Evolutionary conservation across 495 filamentous ascomycete species (phyloP), one percentile per base, ranked within the genome.

Genomic region (Pyrenopolyporus hunteri): DNA sequence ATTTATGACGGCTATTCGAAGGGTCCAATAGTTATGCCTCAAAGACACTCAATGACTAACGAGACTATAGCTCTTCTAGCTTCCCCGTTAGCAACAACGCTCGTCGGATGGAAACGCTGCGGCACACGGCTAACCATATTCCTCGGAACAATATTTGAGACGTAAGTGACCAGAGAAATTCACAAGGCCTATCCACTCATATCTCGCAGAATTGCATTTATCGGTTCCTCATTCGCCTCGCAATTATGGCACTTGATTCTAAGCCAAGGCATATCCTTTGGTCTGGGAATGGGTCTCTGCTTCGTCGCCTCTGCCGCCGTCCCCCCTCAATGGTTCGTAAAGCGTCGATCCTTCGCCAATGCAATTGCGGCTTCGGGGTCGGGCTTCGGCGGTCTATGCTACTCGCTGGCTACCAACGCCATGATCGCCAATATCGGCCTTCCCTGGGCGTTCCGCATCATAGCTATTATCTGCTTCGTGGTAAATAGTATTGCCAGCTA

Each of bases 311-410:
- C 83, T 20, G 85, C 89, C 2, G 83, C 85, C 11, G 83, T 93
- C 10, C 79, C 89, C 0, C 84, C 89, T 2, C 89, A 94, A 64
- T 94, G 91, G 91, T 94, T 96, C 73, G 75, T 73, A 19, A 83
- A 82, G 25, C 80, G 82, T 4, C 82, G 89, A 10, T 85, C 84
- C 42, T 80, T 94, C 20, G 90, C 90, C 5, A 91, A 87, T 69
- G 86, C 89, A 2, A 85, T 92, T 47, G 82, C 86, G 1, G 82
- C 89, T 0, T 81, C 85, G 9, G 91, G 90, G 0, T 87, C 84
- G n/a, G 90, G 91, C 11, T 77, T 93, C 22, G 89, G 89, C 9
- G 91, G 91, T 0, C 68, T 95, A 14, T 78, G 82, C 3, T 89
- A 84, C 64, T 69, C 77, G 69, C 42, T 82, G 76, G 61, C 85